Conservation (phyloP, 495 filamentous ascomycete genomes). For the Xeromyces bisporus region DNA sequence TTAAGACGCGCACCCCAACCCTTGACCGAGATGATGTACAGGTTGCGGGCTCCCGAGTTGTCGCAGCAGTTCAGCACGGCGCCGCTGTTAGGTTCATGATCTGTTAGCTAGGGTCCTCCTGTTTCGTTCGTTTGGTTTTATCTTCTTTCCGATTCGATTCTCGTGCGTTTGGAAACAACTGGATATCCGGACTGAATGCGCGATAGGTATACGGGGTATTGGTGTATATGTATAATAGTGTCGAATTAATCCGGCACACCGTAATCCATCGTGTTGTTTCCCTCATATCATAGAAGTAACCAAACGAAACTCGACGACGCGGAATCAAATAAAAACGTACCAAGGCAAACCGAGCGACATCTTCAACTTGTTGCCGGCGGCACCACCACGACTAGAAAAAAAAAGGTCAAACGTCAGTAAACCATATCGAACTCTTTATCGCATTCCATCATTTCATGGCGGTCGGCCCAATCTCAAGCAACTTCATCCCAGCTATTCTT, state of each 20-base stretch:
- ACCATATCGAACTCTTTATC: not conserved
- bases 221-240: too few species aligned
- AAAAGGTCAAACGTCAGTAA: conserved; percentile 2
- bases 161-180: too few species aligned
- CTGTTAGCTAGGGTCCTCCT: conserved; percentile 10
- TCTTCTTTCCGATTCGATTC: conserved; percentile 2
- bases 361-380: conserved; percentile 98
- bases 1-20: conserved; percentile 97
- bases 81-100: conserved; percentile 42
- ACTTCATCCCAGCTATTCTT: not conserved
- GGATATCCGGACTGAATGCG: too few species aligned
- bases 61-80: conserved; percentile 96
- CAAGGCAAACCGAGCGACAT: conserved; percentile 99
- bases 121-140: conserved; percentile 2
- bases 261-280: too few species aligned
- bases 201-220: too few species aligned
- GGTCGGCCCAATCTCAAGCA: too few species aligned
- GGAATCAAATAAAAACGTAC: conserved; percentile 43
- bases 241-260: too few species aligned
- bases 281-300: not conserved
- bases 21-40: conserved; percentile 99
- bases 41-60: conserved; percentile 95
- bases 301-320: too few species aligned
- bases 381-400: conserved; percentile 54
- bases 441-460: conserved; percentile 2